A percentile compares a stretch with the other conserved stretches of the same genome.
phyloP scores from a whole-genome alignment of 768 basidiomycete species.

The Pleurotus tuber-regium region DNA sequence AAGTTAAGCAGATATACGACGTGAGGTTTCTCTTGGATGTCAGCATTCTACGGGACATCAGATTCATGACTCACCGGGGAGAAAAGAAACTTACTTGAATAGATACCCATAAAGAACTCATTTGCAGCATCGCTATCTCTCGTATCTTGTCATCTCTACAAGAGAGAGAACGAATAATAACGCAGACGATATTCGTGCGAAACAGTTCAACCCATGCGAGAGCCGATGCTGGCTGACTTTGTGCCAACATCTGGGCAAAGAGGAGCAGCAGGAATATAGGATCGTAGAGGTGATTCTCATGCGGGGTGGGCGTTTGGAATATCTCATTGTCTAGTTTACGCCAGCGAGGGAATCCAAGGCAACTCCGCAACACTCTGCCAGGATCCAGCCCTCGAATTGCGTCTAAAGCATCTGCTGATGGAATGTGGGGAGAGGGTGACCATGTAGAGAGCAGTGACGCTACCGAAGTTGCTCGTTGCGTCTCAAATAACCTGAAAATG shows the following conservation, averaged over 20 bases:
- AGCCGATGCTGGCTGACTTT: constrained; percentile 53
- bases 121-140: constrained; percentile 54
- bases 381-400: constrained; percentile 73
- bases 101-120: constrained; percentile 57
- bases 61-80: not conserved
- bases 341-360: constrained; percentile 68
- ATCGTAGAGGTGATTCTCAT: constrained; percentile 61
- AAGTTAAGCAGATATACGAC: constrained; percentile 67
- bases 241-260: constrained; percentile 62
- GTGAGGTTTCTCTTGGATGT: constrained; percentile 78
- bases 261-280: constrained; percentile 73
- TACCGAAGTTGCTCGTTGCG: constrained; percentile 61
- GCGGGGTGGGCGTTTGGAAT: constrained; percentile 18
- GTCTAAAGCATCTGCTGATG: constrained; percentile 53
- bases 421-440: constrained; percentile 46
- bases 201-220: constrained; percentile 87
- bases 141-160: constrained; percentile 61
- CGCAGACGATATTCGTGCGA: constrained; percentile 71
- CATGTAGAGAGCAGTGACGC: constrained; percentile 63
- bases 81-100: constrained; percentile 62
- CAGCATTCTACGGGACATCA: constrained; percentile 40
- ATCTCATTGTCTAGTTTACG: constrained; percentile 41
- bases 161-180: constrained; percentile 73
- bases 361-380: constrained; percentile 63
- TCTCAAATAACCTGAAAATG: constrained; percentile 79